Conservation (phyloP, 345 rosid species). For the Firmiana major region DNA sequence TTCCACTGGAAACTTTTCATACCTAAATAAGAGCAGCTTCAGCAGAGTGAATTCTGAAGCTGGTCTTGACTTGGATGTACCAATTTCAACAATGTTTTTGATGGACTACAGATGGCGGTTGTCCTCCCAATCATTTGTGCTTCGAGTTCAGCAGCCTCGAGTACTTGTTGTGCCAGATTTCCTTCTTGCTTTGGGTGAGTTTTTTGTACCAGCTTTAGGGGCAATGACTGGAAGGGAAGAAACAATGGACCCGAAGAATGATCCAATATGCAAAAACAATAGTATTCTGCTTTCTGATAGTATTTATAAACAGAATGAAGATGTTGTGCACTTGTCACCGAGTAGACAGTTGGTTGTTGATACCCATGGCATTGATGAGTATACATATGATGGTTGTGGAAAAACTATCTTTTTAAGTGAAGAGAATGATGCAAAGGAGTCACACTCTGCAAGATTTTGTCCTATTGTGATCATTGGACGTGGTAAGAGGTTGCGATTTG, state of each 20-base stretch:
- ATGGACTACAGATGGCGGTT: constrained; percentile 93
- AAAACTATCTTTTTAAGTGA: constrained; percentile 59
- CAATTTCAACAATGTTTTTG: constrained; percentile 85
- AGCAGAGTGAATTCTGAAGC: constrained; percentile 47
- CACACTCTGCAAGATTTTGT: constrained; percentile 40
- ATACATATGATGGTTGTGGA: constrained; percentile 89
- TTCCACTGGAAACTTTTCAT: constrained; percentile 56
- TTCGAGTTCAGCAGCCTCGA: constrained; percentile 92
- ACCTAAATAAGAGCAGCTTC: constrained; percentile 46
- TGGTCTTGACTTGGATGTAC: constrained; percentile 47
- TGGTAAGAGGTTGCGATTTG: constrained; percentile 89
- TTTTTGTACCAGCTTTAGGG: constrained; percentile 90
- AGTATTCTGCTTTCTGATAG: constrained; percentile 67
- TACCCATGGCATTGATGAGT: constrained; percentile 74
- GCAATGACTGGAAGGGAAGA: constrained; percentile 91
- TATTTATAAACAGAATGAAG: constrained; percentile 70
- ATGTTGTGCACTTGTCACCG: constrained; percentile 79
- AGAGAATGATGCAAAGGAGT: constrained; percentile 48
- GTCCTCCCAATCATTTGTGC: constrained; percentile 81
- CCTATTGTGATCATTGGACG: constrained; percentile 85
- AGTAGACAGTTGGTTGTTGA: constrained; percentile 77
- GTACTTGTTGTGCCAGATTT: constrained; percentile 95
- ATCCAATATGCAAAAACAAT: constrained; percentile 69
- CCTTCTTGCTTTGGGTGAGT: constrained; percentile 90
- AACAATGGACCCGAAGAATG: constrained; percentile 85